Conservation (phyloP, 257 asterid genomes). For the Solanum piurae region DNA sequence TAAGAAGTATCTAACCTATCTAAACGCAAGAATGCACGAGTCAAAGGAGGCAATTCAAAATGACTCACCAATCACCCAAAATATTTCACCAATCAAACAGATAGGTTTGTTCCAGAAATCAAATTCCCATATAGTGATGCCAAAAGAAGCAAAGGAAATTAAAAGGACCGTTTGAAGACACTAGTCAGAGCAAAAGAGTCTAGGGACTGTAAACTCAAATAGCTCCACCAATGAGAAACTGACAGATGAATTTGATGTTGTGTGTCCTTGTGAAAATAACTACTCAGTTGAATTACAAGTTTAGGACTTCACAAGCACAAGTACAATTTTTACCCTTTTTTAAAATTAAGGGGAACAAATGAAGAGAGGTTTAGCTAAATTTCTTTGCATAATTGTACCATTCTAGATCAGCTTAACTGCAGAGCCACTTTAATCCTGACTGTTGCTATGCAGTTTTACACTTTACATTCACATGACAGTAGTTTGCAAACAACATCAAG, state of each 20-base stretch:
- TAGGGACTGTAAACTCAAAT: neutral
- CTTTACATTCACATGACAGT: neutral
- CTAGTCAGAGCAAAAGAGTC: neutral
- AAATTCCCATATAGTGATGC: neutral
- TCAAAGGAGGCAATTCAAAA: too few species aligned
- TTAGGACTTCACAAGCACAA: neutral
- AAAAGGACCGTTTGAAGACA: neutral
- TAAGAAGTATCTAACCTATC: too few species aligned
- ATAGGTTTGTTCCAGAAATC: neutral
- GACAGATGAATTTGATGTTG: neutral
- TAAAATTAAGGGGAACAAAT: neutral
- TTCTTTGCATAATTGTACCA: neutral
- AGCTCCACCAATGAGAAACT: neutral
- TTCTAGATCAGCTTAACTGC: neutral
- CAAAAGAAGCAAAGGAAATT: neutral
- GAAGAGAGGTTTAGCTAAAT: neutral
- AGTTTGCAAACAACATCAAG: neutral
- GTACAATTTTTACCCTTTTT: neutral
- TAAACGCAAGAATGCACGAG: too few species aligned
- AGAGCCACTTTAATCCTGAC: neutral
- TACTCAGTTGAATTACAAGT: neutral
- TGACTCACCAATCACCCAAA: neutral
- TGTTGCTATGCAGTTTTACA: neutral
- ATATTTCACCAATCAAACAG: neutral
- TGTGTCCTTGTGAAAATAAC: neutral